These are phyloP conservation scores for Beauveria sp. DNA, from an alignment of 2,329 filamentous ascomycete genomes.

Conservation along the genomic window DNA sequence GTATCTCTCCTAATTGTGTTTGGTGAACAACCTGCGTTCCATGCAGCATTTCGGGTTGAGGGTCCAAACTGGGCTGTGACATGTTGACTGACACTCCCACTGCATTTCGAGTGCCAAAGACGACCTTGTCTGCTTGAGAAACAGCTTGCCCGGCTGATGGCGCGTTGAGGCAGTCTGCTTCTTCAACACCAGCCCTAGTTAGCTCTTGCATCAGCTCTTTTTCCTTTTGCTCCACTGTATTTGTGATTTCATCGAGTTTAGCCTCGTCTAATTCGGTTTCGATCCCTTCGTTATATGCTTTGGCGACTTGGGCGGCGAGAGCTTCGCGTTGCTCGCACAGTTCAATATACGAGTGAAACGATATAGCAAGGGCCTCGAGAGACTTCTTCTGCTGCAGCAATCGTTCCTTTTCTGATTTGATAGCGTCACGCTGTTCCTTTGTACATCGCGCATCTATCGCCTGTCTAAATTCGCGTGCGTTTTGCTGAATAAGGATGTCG, in stretches of 20 bases:
- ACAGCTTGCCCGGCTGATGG: constrained; percentile 12
- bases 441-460: constrained; percentile 40
- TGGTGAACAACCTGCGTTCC: constrained; percentile 44
- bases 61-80: constrained; percentile 27
- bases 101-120: constrained; percentile 38
- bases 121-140: constrained; percentile 15
- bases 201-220: constrained; percentile 33
- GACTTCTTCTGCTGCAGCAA: constrained; percentile 39
- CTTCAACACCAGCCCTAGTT: constrained; percentile 37
- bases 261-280: constrained; percentile 46
- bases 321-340: constrained; percentile 37
- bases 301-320: constrained; percentile 38
- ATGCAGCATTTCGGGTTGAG: constrained; percentile 22
- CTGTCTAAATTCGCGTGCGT: constrained; percentile 39
- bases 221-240: constrained; percentile 37
- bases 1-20: constrained; percentile 36
- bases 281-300: constrained; percentile 42
- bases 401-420: constrained; percentile 43
- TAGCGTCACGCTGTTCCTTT: constrained; percentile 35
- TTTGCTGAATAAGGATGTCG: constrained; percentile 37
- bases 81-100: constrained; percentile 24
- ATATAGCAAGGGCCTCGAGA: constrained; percentile 32
- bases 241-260: constrained; percentile 40
- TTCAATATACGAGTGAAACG: constrained; percentile 35
- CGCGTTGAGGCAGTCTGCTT: constrained; percentile 29